A percentile compares a stretch with the other conserved stretches of the same genome.
Evolutionary conservation across 768 basidiomycete genomes (phyloP).

Genomic region (Cystofilobasidium bisporidii): DNA sequence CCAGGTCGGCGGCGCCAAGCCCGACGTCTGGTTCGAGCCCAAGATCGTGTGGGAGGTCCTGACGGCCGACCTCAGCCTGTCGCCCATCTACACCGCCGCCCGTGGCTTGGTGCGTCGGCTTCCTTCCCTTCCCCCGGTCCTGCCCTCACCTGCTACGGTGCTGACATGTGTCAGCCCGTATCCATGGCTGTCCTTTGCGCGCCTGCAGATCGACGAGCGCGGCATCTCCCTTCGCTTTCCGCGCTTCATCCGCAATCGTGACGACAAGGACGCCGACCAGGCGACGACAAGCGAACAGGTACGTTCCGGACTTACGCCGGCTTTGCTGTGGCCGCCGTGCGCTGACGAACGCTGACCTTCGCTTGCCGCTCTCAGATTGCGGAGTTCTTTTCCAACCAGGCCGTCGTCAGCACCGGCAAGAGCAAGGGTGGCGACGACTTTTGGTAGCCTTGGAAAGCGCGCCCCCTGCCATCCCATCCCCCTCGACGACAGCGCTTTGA

Average conservation of each 20-base stretch:
- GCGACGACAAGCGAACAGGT: conserved; percentile 90
- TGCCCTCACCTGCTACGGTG: no score
- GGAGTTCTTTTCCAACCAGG: conserved; percentile 88
- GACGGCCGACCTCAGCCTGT: conserved; percentile 90
- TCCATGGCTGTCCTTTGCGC: no score
- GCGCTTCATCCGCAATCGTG: conserved; percentile 79
- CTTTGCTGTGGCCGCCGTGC: background rate
- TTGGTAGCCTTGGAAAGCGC: conserved; percentile 32
- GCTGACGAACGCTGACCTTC: background rate
- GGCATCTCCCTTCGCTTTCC: conserved; percentile 96
- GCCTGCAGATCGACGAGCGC: conserved; percentile 51
- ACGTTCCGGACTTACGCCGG: conserved; percentile 30
- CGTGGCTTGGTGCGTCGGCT: conserved; percentile 63
- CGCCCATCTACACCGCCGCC: conserved; percentile 83
- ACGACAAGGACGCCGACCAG: conserved; percentile 87
- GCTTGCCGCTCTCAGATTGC: conserved; percentile 53
- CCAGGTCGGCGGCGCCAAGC: conserved; percentile 84
- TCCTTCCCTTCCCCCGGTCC: background rate
- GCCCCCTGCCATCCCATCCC: no score
- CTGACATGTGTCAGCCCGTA: no score
- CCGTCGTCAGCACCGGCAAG: conserved; percentile 64
- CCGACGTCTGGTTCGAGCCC: conserved; percentile 96
- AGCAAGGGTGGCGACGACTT: conserved; percentile 42
- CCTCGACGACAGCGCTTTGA: no score
- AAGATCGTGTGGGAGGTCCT: conserved; percentile 97